Evolutionary conservation across 208 protist genomes (phyloP).

Genomic region (Crithidia fasciculata): DNA sequence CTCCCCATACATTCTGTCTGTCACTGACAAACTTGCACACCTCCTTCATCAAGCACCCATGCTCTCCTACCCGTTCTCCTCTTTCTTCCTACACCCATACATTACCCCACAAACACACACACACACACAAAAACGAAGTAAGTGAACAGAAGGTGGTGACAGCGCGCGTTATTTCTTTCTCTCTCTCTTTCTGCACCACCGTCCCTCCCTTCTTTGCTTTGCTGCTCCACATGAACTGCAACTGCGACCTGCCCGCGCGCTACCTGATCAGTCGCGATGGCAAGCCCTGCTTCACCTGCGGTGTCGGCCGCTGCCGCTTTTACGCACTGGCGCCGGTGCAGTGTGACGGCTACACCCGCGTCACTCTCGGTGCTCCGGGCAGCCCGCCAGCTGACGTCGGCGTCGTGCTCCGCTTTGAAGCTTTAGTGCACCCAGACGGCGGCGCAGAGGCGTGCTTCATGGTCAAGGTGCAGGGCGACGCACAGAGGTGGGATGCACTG

Average conservation of each 20-base stretch:
- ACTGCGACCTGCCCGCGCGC: constrained; percentile 55
- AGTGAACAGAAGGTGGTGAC: too few relatives aligned
- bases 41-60: too few relatives aligned
- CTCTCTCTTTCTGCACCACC: too few relatives aligned
- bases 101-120: too few relatives aligned
- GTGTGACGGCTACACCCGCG: constrained; percentile 67
- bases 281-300: constrained; percentile 61
- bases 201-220: too few relatives aligned
- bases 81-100: too few relatives aligned
- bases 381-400: constrained; percentile 29
- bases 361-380: constrained; percentile 42
- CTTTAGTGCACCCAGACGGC: constrained; percentile 56
- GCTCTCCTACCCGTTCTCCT: too few relatives aligned
- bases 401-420: constrained; percentile 77
- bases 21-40: too few relatives aligned
- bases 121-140: too few relatives aligned
- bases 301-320: constrained; percentile 63
- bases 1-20: too few relatives aligned
- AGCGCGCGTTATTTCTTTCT: too few relatives aligned
- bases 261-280: constrained; percentile 59
- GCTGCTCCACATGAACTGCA: constrained; percentile 65
- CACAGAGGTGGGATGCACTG: constrained; percentile 22
- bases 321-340: constrained; percentile 58
- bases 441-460: constrained; percentile 40
- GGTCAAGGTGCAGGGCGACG: constrained; percentile 31